Conservation (phyloP, 192 early-diverging fungal species). For the Neocallimastix lanati region DNA sequence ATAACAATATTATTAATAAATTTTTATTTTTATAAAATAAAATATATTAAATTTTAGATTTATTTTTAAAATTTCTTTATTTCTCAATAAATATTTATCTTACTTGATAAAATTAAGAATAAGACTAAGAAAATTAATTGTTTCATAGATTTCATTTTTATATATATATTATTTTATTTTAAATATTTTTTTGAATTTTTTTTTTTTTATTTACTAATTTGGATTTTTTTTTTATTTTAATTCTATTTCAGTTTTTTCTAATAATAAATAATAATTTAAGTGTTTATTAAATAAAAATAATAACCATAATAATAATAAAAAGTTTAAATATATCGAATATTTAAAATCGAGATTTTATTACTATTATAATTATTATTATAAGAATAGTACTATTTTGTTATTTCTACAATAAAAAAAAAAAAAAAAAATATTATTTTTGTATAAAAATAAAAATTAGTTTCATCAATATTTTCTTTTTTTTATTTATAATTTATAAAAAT, state of each 20-base stretch:
- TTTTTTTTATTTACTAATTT: neutral
- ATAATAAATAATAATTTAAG: neutral
- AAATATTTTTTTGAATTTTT: neutral
- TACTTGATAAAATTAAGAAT: neutral
- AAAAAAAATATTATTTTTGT: too few relatives aligned
- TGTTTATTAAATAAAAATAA: too few relatives aligned
- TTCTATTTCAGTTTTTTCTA: neutral
- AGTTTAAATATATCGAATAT: neutral
- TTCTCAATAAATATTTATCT: neutral
- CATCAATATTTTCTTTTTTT: too few relatives aligned
- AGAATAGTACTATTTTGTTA: too few relatives aligned
- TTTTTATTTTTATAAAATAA: too few relatives aligned
- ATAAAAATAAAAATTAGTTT: too few relatives aligned
- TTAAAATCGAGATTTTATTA: neutral
- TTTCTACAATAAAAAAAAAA: too few relatives aligned
- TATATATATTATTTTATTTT: too few relatives aligned
- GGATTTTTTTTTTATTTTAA: neutral
- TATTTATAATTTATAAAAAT: too few relatives aligned
- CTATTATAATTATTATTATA: neutral
- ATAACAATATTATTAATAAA: too few relatives aligned
- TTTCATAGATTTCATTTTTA: neutral
- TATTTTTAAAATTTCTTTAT: too few relatives aligned
- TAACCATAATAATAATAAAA: neutral
- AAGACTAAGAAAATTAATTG: neutral
- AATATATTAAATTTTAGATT: too few relatives aligned